These are phyloP conservation scores for Collybia sp. DNA, from an alignment of 768 basidiomycete genomes.

Conservation along the genomic window DNA sequence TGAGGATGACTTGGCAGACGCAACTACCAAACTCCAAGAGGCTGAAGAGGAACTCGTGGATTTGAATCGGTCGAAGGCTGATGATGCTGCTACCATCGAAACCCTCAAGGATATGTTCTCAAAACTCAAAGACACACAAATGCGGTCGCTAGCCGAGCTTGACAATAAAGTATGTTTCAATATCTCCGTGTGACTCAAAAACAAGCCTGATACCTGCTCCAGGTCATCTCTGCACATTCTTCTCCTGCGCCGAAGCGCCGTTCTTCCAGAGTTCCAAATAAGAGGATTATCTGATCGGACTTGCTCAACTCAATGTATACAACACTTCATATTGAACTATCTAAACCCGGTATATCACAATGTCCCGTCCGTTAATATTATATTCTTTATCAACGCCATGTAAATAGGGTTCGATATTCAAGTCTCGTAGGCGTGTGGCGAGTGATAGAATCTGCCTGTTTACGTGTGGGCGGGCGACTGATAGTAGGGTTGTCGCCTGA, in stretches of 20 bases:
- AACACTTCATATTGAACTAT: no score
- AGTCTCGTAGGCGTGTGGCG: no score
- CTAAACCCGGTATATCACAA: no score
- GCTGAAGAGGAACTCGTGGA: constrained; percentile 27
- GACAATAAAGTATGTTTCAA: constrained; percentile 29
- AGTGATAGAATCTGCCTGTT: no score
- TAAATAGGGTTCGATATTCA: no score
- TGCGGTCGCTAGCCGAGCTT: constrained; percentile 26
- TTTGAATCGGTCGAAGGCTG: constrained; percentile 23
- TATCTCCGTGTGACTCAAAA: background rate
- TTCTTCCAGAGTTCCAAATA: constrained; percentile 4
- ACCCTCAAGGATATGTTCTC: constrained; percentile 25
- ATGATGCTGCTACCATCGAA: constrained; percentile 29
- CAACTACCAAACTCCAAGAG: constrained; percentile 14
- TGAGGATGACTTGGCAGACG: constrained; percentile 13
- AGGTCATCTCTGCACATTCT: constrained; percentile 23
- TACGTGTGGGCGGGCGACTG: no score
- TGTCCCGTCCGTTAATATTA: no score
- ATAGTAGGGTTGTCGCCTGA: no score
- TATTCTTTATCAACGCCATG: no score
- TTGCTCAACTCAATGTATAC: no score
- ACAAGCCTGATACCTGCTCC: constrained; percentile 4
- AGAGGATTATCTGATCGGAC: background rate
- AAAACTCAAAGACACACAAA: constrained; percentile 25
- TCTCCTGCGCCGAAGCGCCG: constrained; percentile 19